These are phyloP conservation scores for Epichloe amarillans DNA, from an alignment of 2,329 filamentous ascomycete species.

Conservation along the genomic window DNA sequence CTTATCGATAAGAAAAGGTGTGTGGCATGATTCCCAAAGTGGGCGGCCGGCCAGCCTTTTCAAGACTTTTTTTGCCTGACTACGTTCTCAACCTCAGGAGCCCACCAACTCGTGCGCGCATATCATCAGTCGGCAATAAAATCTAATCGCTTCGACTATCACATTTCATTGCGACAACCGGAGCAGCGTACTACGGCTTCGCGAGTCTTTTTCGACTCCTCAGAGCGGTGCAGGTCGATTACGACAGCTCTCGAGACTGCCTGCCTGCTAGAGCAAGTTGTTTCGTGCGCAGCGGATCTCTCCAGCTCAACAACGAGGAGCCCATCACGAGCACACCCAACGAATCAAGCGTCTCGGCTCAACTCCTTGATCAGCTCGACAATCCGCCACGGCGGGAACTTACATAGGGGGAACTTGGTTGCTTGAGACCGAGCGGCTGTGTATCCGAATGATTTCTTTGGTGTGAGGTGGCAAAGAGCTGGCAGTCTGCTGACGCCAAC, in stretches of 20 bases:
- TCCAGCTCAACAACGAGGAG: neutral
- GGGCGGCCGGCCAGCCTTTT: neutral
- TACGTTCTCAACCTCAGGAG: neutral
- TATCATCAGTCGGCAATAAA: neutral
- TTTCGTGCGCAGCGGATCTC: neutral
- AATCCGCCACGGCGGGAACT: neutral
- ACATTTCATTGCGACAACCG: neutral
- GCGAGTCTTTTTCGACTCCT: neutral
- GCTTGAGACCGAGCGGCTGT: neutral
- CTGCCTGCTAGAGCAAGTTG: neutral
- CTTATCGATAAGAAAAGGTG: constrained; percentile 20
- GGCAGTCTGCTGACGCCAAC: neutral
- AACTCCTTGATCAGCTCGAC: no score
- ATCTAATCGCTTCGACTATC: neutral
- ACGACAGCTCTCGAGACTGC: neutral
- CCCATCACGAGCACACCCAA: neutral
- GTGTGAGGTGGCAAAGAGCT: neutral
- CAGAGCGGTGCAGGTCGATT: neutral
- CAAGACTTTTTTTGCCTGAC: neutral
- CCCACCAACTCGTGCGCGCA: neutral
- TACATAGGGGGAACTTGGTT: neutral
- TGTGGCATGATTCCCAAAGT: constrained; percentile 8
- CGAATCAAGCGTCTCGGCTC: neutral
- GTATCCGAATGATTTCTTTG: neutral
- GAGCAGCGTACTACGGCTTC: neutral